Percentiles rank a stretch among this genome's conserved stretches.
phyloP scores from a whole-genome alignment of 805 yeast genomes.

The Metschnikowia dekortorum region DNA sequence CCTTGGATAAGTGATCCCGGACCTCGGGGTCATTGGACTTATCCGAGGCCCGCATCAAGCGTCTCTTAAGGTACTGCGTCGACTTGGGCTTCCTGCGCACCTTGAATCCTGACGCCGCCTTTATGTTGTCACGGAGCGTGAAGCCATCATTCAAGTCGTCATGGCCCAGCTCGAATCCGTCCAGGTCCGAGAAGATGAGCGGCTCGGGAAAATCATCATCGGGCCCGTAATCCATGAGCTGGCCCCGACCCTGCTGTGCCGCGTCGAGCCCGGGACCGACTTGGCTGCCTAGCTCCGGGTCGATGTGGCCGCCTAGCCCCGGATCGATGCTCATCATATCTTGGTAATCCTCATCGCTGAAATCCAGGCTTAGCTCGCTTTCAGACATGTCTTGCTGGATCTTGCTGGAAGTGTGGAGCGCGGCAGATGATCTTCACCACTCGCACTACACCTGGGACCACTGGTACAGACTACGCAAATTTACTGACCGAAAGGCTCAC shows the following conservation, averaged over 20 bases:
- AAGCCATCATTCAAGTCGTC: slow-evolving; percentile 40
- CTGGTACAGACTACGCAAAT: neutral
- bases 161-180: slow-evolving; percentile 24
- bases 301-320: neutral
- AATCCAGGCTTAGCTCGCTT: slow-evolving; percentile 6
- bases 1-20: slow-evolving; percentile 57
- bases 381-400: slow-evolving; percentile 3
- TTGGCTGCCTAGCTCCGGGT: slow-evolving; percentile 7
- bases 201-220: slow-evolving; percentile 18
- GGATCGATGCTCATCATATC: slow-evolving; percentile 14
- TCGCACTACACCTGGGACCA: neutral
- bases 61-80: slow-evolving; percentile 36
- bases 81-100: slow-evolving; percentile 34
- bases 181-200: slow-evolving; percentile 21
- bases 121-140: slow-evolving; percentile 56
- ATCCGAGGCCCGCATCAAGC: slow-evolving; percentile 30
- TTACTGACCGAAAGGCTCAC: too few species aligned
- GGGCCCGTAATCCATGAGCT: neutral
- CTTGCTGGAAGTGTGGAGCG: neutral
- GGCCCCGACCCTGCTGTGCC: neutral
- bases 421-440: neutral
- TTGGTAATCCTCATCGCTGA: slow-evolving; percentile 11
- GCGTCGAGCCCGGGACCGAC: neutral
- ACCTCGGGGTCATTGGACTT: slow-evolving; percentile 70
- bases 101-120: slow-evolving; percentile 64